Evolutionary conservation across 257 asterid species (phyloP).

Genomic region (Solanum gandarillasii): DNA sequence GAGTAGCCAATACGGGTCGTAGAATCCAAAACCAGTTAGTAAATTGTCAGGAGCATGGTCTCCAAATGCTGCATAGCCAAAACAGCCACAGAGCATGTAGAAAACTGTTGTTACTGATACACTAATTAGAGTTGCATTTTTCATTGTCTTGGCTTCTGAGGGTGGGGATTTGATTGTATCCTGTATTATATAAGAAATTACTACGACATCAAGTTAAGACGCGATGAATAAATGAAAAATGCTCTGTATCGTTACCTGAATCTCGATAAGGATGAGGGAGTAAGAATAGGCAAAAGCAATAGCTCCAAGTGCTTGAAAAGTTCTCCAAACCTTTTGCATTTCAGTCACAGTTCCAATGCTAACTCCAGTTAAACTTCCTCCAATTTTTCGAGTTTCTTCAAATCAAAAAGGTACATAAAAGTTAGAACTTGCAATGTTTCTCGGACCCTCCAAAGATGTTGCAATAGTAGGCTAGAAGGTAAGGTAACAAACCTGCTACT

Average conservation of each 20-base stretch:
- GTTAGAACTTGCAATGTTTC: background rate
- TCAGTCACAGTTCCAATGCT: conserved; percentile 54
- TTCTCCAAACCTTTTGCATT: conserved; percentile 65
- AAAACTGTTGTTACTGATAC: conserved; percentile 67
- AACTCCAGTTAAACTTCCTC: conserved; percentile 68
- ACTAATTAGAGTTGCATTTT: conserved; percentile 58
- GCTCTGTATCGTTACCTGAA: conserved; percentile 28
- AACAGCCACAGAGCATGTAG: conserved; percentile 87
- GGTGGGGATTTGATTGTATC: conserved; percentile 80
- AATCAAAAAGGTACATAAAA: background rate
- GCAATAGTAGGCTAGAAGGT: background rate
- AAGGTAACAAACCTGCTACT: conserved; percentile 29
- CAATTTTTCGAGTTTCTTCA: conserved; percentile 45
- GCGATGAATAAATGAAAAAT: background rate
- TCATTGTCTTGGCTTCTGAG: conserved; percentile 68
- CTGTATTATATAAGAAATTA: conserved; percentile 11
- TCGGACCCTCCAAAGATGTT: background rate
- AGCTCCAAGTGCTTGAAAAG: conserved; percentile 73
- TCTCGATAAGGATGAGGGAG: conserved; percentile 71
- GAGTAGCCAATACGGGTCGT: conserved; percentile 78
- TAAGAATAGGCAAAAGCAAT: conserved; percentile 85
- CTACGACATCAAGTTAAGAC: background rate
- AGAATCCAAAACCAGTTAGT: conserved; percentile 82
- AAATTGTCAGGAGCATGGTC: conserved; percentile 79
- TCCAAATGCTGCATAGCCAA: conserved; percentile 91